These are phyloP conservation scores for Neurospora terricola DNA, from an alignment of 495 filamentous ascomycete genomes.

Conservation along the genomic window DNA sequence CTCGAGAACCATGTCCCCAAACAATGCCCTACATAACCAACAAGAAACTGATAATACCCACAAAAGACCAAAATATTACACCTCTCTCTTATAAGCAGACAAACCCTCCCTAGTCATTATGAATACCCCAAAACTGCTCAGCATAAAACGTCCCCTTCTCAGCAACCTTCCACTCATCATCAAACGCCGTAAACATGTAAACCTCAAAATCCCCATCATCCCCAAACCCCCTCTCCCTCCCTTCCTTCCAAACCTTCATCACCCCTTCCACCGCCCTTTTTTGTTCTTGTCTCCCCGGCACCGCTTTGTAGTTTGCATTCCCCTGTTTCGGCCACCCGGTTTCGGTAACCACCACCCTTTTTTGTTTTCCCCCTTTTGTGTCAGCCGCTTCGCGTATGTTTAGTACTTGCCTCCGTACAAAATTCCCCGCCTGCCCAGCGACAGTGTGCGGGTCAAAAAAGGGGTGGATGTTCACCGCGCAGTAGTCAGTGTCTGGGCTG, in stretches of 20 bases:
- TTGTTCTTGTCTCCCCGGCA: conserved; percentile 57
- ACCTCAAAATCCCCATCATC: not conserved
- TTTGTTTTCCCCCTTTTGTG: conserved; percentile 13
- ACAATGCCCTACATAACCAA: not conserved
- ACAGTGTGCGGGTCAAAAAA: conserved; percentile 63
- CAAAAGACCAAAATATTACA: too few relatives aligned
- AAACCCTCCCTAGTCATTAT: not conserved
- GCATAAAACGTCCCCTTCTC: conserved; percentile 50
- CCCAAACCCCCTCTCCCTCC: conserved; percentile 32
- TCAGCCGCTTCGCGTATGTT: conserved; percentile 18
- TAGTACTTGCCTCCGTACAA: conserved; percentile 47
- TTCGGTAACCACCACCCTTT: conserved; percentile 50
- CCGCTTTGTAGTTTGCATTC: conserved; percentile 48
- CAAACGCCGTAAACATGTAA: conserved; percentile 65
- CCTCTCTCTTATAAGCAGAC: too few relatives aligned
- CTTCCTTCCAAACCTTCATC: conserved; percentile 34
- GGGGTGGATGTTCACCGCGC: conserved; percentile 71
- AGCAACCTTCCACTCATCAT: conserved; percentile 73
- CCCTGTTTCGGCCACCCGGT: conserved; percentile 76
- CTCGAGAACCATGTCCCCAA: not conserved
- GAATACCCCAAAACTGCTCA: conserved; percentile 67
- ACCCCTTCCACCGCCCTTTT: conserved; percentile 53
- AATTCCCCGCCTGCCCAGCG: conserved; percentile 52
- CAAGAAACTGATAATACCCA: not conserved
- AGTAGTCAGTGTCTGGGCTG: conserved; percentile 52